phyloP scores from a whole-genome alignment of 331 rosid species.

The Phaseolus coccineus region DNA sequence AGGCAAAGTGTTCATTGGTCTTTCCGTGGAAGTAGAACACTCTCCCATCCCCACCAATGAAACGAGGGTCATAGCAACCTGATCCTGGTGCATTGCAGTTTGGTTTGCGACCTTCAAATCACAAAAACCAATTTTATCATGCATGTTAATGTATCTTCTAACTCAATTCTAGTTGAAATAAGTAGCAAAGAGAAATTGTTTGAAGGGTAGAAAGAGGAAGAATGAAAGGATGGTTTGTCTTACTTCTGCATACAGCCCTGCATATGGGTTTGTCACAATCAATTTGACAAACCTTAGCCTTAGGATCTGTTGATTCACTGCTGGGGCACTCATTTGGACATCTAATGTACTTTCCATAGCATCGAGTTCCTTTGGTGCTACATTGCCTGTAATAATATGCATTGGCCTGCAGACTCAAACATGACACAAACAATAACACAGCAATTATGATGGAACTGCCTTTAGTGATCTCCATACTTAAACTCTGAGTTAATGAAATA shows the following conservation, averaged over 20 bases:
- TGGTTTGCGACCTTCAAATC: constrained; percentile 49
- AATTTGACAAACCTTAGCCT: constrained; percentile 42
- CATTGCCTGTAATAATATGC: constrained; percentile 46
- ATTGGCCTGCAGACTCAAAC: constrained; percentile 37
- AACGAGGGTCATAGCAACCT: constrained; percentile 63
- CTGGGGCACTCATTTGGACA: constrained; percentile 65
- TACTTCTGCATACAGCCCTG: constrained; percentile 56
- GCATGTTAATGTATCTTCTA: neutral
- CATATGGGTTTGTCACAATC: constrained; percentile 50
- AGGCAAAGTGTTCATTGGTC: constrained; percentile 54
- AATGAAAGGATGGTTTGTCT: neutral
- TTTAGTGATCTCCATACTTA: constrained; percentile 41
- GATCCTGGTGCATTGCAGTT: constrained; percentile 69
- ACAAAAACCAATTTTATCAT: neutral
- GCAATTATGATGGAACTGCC: constrained; percentile 11
- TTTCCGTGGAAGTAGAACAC: constrained; percentile 70
- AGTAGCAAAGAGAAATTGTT: neutral
- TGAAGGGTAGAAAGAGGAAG: neutral
- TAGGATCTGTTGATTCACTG: constrained; percentile 44
- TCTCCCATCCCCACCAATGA: constrained; percentile 67
- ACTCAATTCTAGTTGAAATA: neutral
- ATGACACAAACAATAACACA: constrained; percentile 30
- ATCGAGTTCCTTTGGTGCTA: constrained; percentile 38
- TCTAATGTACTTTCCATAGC: constrained; percentile 39
- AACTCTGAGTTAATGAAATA: neutral